These are phyloP conservation scores for Wickerhamomyces queroliae DNA, from an alignment of 805 yeast genomes.

Conservation along the genomic window DNA sequence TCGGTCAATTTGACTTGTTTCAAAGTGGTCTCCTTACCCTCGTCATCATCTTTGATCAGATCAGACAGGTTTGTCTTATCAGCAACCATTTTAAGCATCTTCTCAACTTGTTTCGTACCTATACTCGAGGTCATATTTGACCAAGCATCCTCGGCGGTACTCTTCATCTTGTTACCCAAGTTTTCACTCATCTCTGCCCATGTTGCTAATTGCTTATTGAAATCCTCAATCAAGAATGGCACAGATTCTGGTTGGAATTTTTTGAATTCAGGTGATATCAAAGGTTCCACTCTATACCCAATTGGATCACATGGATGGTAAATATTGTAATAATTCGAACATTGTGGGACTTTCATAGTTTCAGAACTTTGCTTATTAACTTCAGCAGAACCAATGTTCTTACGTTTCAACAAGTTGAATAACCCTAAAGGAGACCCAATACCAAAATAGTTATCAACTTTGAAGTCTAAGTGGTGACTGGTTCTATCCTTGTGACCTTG, in stretches of 20 bases:
- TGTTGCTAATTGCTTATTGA: constrained; percentile 33
- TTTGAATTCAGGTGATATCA: constrained; percentile 47
- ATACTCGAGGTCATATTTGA: constrained; percentile 3
- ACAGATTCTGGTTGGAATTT: constrained; percentile 48
- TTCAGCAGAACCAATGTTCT: constrained; percentile 44
- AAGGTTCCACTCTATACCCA: constrained; percentile 85
- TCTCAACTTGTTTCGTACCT: constrained; percentile 1
- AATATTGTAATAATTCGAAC: constrained; percentile 68
- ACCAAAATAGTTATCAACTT: constrained; percentile 69
- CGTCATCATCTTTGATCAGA: constrained; percentile 5
- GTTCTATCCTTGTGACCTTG: constrained; percentile 20
- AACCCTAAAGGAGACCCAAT: constrained; percentile 91
- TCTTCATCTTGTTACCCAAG: constrained; percentile 2
- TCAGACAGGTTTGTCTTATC: constrained; percentile 8
- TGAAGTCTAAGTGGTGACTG: constrained; percentile 49
- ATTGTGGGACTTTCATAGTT: constrained; percentile 37
- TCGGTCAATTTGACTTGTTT: constrained; percentile 20
- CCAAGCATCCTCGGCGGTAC: constrained; percentile 11
- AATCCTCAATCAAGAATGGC: constrained; percentile 42
- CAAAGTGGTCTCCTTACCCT: constrained; percentile 15
- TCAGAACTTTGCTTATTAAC: constrained; percentile 8
- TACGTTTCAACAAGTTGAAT: constrained; percentile 66
- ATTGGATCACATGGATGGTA: constrained; percentile 92
- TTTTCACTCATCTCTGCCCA: constrained; percentile 29
- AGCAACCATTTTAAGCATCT: constrained; percentile 1